These are phyloP conservation scores for Magnaporthiopsis incrustans DNA, from an alignment of 2,329 filamentous ascomycete species.

Conservation along the genomic window DNA sequence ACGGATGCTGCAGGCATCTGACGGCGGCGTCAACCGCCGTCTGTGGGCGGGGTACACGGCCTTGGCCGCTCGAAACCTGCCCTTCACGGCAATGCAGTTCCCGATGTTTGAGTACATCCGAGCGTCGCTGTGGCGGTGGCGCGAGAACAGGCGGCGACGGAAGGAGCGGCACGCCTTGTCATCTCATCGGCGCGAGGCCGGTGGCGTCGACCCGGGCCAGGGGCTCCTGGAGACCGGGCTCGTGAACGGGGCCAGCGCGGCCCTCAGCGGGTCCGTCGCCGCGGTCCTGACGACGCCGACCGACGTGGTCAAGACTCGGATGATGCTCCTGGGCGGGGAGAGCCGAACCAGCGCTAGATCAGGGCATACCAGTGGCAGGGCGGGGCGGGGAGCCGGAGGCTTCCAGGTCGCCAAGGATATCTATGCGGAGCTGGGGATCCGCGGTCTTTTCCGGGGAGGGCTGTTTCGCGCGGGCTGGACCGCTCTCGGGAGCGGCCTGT, in stretches of 20 bases:
- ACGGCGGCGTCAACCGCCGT: conserved; percentile 49
- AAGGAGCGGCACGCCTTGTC: conserved; percentile 11
- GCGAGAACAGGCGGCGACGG: conserved; percentile 18
- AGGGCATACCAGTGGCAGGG: neutral
- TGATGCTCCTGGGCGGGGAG: conserved; percentile 64
- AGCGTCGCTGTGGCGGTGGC: conserved; percentile 35
- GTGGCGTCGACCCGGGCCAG: conserved; percentile 13
- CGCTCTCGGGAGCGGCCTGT: conserved; percentile 72
- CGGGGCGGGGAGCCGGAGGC: conserved; percentile 30
- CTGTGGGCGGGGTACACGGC: conserved; percentile 68
- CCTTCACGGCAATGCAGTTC: conserved; percentile 83
- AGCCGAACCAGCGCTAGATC: conserved; percentile 7
- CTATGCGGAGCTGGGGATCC: conserved; percentile 56
- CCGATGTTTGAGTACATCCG: conserved; percentile 74
- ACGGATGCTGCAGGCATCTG: conserved; percentile 33
- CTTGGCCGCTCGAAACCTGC: conserved; percentile 73
- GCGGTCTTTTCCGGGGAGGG: conserved; percentile 71
- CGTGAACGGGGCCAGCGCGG: conserved; percentile 68
- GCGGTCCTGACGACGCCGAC: conserved; percentile 80
- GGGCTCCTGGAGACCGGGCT: conserved; percentile 56
- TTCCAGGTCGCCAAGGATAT: conserved; percentile 58
- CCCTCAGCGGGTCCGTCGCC: conserved; percentile 63
- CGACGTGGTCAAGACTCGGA: conserved; percentile 82
- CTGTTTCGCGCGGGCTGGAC: conserved; percentile 71
- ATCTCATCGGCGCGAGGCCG: conserved; percentile 14